These are phyloP conservation scores for Neltuma alba DNA, from an alignment of 306 rosid species.

Conservation along the genomic window DNA sequence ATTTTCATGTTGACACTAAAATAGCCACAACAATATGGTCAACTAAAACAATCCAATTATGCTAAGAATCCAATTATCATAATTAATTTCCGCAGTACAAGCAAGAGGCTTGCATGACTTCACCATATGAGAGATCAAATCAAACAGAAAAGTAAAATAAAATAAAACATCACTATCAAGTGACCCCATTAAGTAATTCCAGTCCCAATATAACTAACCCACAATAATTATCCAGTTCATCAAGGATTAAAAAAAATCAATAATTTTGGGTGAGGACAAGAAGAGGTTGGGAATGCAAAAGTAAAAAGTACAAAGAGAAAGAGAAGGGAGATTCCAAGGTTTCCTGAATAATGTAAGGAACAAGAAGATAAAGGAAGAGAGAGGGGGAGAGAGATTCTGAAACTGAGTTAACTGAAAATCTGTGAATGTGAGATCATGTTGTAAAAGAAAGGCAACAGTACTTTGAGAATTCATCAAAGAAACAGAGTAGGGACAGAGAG, in stretches of 20 bases:
- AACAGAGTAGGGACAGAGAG: not conserved
- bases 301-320: not conserved
- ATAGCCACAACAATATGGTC: conserved; percentile 21
- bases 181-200: no score
- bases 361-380: conserved; percentile 14
- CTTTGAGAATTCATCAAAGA: not conserved
- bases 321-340: conserved; percentile 32
- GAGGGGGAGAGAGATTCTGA: conserved; percentile 29
- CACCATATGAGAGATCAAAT: conserved; percentile 25
- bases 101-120: not conserved
- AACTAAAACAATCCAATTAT: conserved; percentile 10
- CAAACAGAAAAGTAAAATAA: not conserved
- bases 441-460: not conserved
- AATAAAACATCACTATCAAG: not conserved
- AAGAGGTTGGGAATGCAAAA: not conserved
- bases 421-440: conserved; percentile 24
- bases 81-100: conserved; percentile 13
- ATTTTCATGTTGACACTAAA: conserved; percentile 23
- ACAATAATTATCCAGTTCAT: not conserved
- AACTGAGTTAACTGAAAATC: conserved; percentile 26
- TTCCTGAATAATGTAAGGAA: conserved; percentile 29
- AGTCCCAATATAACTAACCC: no score
- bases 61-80: conserved; percentile 30
- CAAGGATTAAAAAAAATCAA: not conserved
- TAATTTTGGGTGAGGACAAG: not conserved